Evolutionary conservation across 192 early-diverging fungal genomes (phyloP), one percentile per base, ranked within the genome.

Genomic region (Entomortierella lignicola): DNA sequence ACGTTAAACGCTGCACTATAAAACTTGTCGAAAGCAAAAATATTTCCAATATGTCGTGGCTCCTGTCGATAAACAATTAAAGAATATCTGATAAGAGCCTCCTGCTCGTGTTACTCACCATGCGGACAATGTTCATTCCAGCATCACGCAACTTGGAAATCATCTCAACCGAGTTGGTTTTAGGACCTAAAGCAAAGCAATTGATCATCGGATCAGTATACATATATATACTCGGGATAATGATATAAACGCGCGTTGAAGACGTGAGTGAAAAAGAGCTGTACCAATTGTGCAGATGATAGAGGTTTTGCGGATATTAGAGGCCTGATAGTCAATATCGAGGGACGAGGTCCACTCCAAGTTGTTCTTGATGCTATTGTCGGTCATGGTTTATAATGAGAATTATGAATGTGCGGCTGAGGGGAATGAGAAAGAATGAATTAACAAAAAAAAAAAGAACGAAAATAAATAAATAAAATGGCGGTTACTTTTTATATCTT

Each of bases 91-190:
- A 47, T 13, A 27, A 53, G 2, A 25, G 0, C 2, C 17, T 21
- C 4, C 13, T 8, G 8, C 18, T 55, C 13, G 12, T 2, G 11
- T n/a, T 20, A 65, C 75, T 65, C 47, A 79, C 75, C 87, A 95
- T 89, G 63, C 94, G 88, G 26, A 92, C 91, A 80, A 95, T 90
- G 81, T 93, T 95, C 92, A 95, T 92, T 48, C 94, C 94, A 25
- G 91, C 89, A 63, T 92, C 85, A 75, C 91, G 89, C 55, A 94
- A 85, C 72, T 89, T 81, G 47, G 85, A 86, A 27, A 95, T 80
- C 82, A 88, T 91, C 73, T 95, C 93, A 23, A 90, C 85, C 11
- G 75, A 85, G 86, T 94, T 93, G 59, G 93, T 94, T 82, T 91
- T 91, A 30, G 94, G 92, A 6, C 91, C 91, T 80, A 83, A 18